phyloP scores from a whole-genome alignment of 805 yeast genomes.

The Barnettozyma pratensis region DNA sequence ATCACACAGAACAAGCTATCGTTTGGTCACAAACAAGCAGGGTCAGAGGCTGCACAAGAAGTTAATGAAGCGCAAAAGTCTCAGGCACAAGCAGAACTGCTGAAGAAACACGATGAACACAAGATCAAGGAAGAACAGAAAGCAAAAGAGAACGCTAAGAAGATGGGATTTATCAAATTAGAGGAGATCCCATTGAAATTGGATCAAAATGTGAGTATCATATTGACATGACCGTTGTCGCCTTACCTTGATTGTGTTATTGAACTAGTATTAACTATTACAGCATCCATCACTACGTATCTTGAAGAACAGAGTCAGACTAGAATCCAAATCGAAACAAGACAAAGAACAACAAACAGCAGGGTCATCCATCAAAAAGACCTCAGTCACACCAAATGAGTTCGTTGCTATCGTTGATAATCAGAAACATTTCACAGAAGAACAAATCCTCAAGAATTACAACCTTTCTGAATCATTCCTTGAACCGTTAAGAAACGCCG shows the following conservation, averaged over 20 bases:
- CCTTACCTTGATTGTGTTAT: no score
- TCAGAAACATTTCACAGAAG: slow-evolving; percentile 11
- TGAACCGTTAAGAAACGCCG: background rate
- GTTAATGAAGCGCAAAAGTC: no score
- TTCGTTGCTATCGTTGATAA: slow-evolving; percentile 19
- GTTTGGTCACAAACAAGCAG: background rate
- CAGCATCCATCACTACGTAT: slow-evolving; percentile 16
- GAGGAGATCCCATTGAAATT: slow-evolving; percentile 17
- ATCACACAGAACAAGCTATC: background rate
- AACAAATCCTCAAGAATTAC: slow-evolving; percentile 12
- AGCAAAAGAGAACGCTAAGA: slow-evolving; percentile 7
- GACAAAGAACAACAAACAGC: background rate
- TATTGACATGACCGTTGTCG: no score
- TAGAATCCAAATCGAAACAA: slow-evolving; percentile 11
- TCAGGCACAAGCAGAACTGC: background rate
- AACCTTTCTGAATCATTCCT: slow-evolving; percentile 6
- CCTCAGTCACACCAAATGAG: slow-evolving; percentile 10
- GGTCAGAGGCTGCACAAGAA: background rate
- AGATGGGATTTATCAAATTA: slow-evolving; percentile 15
- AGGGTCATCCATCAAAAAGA: background rate
- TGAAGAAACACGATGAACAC: slow-evolving; percentile 15
- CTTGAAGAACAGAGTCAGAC: slow-evolving; percentile 11
- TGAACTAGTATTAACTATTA: slow-evolving; percentile 3
- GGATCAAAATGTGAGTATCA: slow-evolving; percentile 12
- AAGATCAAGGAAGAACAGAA: slow-evolving; percentile 2